Evolutionary conservation across 306 rosid species (phyloP).

Genomic region (Geum urbanum): DNA sequence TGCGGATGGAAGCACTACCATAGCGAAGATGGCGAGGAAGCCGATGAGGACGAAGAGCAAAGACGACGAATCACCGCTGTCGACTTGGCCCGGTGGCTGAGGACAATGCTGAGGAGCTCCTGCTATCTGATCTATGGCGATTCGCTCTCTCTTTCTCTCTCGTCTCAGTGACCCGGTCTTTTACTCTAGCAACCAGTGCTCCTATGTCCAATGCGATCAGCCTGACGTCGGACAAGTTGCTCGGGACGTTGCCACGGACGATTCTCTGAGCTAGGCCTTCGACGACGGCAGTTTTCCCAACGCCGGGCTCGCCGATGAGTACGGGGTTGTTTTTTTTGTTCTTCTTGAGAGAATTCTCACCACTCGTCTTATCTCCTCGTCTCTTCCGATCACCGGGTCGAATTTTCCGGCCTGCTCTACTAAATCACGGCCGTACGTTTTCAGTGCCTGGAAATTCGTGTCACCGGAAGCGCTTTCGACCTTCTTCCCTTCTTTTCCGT

Average conservation of each 20-base stretch:
- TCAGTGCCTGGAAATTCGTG: conserved; percentile 65
- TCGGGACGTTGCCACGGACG: conserved; percentile 74
- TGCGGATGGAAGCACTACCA: too few species aligned
- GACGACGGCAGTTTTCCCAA: conserved; percentile 89
- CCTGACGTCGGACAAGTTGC: conserved; percentile 84
- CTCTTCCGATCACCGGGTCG: conserved; percentile 85
- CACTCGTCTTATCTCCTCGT: conserved; percentile 78
- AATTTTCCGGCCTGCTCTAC: conserved; percentile 88
- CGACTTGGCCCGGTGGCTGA: too few species aligned
- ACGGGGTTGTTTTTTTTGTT: conserved; percentile 79
- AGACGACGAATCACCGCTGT: too few species aligned
- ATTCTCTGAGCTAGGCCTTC: conserved; percentile 93
- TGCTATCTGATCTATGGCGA: too few species aligned
- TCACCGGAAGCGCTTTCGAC: conserved; percentile 86
- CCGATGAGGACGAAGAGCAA: too few species aligned
- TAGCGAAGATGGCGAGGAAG: too few species aligned
- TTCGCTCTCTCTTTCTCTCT: too few species aligned
- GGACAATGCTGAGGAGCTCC: too few species aligned
- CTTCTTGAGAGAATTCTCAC: conserved; percentile 70
- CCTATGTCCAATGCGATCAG: conserved; percentile 92
- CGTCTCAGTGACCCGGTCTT: too few species aligned
- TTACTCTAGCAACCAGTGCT: conserved; percentile 78
- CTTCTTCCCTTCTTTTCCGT: conserved; percentile 75
- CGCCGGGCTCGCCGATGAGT: conserved; percentile 93
- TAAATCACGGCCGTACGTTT: conserved; percentile 78